Percentiles rank a stretch among this genome's conserved stretches.
Evolutionary conservation across 2,329 filamentous ascomycete genomes (phyloP).

Genomic region (Emmonsiellopsis sp.): DNA sequence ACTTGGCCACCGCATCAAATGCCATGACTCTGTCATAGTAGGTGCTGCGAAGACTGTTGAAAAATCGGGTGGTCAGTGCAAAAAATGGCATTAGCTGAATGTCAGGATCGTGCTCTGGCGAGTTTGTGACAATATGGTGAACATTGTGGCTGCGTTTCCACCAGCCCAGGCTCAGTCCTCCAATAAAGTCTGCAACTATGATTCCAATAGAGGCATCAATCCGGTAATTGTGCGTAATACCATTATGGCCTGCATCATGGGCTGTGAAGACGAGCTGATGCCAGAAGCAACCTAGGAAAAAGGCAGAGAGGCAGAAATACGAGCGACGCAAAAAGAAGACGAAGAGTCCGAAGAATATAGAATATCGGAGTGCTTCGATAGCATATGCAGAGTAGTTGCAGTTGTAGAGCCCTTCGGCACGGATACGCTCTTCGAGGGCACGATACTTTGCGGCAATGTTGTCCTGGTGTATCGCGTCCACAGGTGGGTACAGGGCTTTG

Average conservation of each 20-base stretch:
- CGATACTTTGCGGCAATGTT: conserved; percentile 72
- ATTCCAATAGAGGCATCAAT: conserved; percentile 79
- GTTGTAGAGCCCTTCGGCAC: conserved; percentile 64
- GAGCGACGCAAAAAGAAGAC: conserved; percentile 50
- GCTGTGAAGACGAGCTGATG: conserved; percentile 90
- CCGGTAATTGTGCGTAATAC: conserved; percentile 83
- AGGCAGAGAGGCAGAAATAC: conserved; percentile 60
- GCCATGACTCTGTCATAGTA: conserved; percentile 75
- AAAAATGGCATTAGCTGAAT: conserved; percentile 88
- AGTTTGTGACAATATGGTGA: conserved; percentile 95
- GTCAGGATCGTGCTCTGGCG: conserved; percentile 89
- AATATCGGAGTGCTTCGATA: conserved; percentile 64
- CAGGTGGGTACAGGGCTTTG: conserved; percentile 65
- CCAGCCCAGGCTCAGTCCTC: conserved; percentile 84
- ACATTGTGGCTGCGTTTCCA: conserved; percentile 97
- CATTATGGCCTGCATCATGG: conserved; percentile 94
- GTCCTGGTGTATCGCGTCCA: conserved; percentile 64
- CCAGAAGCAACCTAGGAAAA: conserved; percentile 77
- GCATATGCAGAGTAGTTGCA: conserved; percentile 77
- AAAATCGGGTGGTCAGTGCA: conserved; percentile 70
- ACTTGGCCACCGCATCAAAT: conserved; percentile 62
- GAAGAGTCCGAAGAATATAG: conserved; percentile 54
- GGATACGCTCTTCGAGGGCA: conserved; percentile 59
- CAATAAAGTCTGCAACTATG: conserved; percentile 77
- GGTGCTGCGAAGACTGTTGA: conserved; percentile 61